A percentile compares a stretch with the other conserved stretches of the same genome.
These are phyloP conservation scores for Leccinum longicurvipes DNA, from an alignment of 768 basidiomycete genomes.

Conservation along the genomic window DNA sequence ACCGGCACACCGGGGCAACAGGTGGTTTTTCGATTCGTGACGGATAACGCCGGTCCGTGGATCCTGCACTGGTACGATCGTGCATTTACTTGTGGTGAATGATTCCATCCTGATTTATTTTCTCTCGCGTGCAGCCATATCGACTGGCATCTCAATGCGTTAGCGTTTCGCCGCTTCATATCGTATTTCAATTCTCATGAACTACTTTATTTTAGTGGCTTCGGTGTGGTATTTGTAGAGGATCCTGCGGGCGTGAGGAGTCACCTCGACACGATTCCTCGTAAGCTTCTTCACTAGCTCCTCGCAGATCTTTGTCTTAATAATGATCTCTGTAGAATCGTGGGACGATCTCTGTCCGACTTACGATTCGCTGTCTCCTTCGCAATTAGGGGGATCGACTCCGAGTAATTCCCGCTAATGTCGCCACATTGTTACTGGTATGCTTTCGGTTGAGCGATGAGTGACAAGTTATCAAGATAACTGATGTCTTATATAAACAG, in stretches of 20 bases:
- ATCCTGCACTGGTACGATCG: conserved; percentile 38
- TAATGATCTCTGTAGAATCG: conserved; percentile 11
- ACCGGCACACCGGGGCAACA: conserved; percentile 34
- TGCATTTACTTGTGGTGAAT: background rate
- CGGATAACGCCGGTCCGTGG: conserved; percentile 65
- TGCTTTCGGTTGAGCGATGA: too few species aligned
- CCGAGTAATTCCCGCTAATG: background rate
- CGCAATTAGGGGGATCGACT: conserved; percentile 21
- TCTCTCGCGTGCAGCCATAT: conserved; percentile 19
- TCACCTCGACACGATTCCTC: conserved; percentile 14
- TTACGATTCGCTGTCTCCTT: conserved; percentile 15
- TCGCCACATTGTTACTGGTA: too few species aligned
- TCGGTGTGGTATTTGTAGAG: conserved; percentile 27
- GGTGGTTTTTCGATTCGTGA: conserved; percentile 52
- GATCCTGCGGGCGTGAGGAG: conserved; percentile 13
- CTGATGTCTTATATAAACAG: too few species aligned
- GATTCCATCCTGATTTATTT: background rate
- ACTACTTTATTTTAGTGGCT: conserved; percentile 15
- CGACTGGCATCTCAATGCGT: conserved; percentile 30
- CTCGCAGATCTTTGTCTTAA: background rate
- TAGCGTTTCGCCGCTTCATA: background rate
- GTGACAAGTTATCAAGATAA: conserved; percentile 18
- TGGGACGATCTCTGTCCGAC: conserved; percentile 27
- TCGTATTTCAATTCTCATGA: background rate
- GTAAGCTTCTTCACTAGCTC: conserved; percentile 4